These are phyloP conservation scores for Penicillium salamii DNA, from an alignment of 495 filamentous ascomycete genomes.

Conservation along the genomic window DNA sequence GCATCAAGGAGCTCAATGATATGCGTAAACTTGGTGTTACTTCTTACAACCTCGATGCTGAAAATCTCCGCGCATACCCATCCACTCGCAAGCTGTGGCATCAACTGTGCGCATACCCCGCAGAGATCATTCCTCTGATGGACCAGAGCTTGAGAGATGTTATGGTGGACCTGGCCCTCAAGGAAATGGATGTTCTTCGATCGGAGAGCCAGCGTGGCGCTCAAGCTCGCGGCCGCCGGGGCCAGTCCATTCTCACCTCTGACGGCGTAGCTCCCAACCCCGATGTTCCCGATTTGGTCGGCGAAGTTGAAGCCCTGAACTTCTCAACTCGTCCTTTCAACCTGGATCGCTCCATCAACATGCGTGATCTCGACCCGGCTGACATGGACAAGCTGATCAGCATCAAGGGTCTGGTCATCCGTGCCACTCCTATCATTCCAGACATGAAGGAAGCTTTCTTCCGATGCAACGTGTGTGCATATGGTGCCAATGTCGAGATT, in stretches of 20 bases:
- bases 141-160: slow-evolving; percentile 90
- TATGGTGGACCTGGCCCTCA: slow-evolving; percentile 84
- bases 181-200: slow-evolving; percentile 71
- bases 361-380: slow-evolving; percentile 91
- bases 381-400: slow-evolving; percentile 95
- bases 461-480: slow-evolving; percentile 87
- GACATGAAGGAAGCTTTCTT: slow-evolving; percentile 99
- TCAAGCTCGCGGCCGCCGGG: slow-evolving; percentile 19
- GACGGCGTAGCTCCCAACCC: slow-evolving; percentile 72
- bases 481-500: slow-evolving; percentile 84
- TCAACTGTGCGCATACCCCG: slow-evolving; percentile 86
- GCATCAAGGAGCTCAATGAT: slow-evolving; percentile 80
- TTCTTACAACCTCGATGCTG: slow-evolving; percentile 81
- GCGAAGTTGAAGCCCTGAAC: slow-evolving; percentile 63
- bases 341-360: slow-evolving; percentile 81
- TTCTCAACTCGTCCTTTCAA: slow-evolving; percentile 90
- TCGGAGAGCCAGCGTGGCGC: slow-evolving; percentile 50
- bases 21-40: slow-evolving; percentile 84
- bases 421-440: slow-evolving; percentile 91
- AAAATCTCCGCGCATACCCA: slow-evolving; percentile 90
- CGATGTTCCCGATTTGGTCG: slow-evolving; percentile 65
- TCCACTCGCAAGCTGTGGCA: slow-evolving; percentile 92
- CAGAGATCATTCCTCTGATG: slow-evolving; percentile 95
- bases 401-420: slow-evolving; percentile 95
- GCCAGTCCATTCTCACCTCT: slow-evolving; percentile 56